A percentile compares a stretch with the other conserved stretches of the same genome.
phyloP scores from a whole-genome alignment of 345 rosid genomes.

The Cardamine resedifolia region DNA sequence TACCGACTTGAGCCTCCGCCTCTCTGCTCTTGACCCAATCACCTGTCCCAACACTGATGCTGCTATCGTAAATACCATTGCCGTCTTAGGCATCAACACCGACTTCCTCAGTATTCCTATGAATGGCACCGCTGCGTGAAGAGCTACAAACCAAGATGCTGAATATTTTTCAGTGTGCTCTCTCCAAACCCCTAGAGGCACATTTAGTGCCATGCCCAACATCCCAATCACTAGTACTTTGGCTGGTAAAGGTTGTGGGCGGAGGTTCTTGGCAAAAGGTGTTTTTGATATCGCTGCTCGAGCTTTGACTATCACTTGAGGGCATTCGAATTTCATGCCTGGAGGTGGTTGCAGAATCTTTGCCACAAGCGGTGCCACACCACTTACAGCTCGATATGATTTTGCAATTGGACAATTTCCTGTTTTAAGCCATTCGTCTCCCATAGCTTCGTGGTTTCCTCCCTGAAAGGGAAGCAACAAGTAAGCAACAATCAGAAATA shows the following conservation, averaged over 20 bases:
- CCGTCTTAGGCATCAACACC: slow-evolving; percentile 87
- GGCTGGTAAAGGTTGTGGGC: slow-evolving; percentile 89
- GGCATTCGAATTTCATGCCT: slow-evolving; percentile 68
- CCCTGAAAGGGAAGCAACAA: slow-evolving; percentile 50
- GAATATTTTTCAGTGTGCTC: slow-evolving; percentile 89
- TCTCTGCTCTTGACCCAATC: slow-evolving; percentile 97
- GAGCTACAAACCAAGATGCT: slow-evolving; percentile 82
- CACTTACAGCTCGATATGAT: slow-evolving; percentile 78
- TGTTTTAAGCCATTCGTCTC: slow-evolving; percentile 81
- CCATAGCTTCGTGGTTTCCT: slow-evolving; percentile 69
- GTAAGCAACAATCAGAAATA: neutral
- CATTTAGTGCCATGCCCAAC: slow-evolving; percentile 93
- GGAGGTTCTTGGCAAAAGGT: slow-evolving; percentile 84
- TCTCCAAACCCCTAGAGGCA: slow-evolving; percentile 94
- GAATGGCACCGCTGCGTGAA: slow-evolving; percentile 96
- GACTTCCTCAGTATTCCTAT: slow-evolving; percentile 89
- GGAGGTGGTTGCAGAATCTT: slow-evolving; percentile 79
- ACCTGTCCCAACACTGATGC: slow-evolving; percentile 88
- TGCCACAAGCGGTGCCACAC: slow-evolving; percentile 79
- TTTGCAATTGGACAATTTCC: slow-evolving; percentile 96
- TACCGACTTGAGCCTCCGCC: slow-evolving; percentile 59
- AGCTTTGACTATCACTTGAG: slow-evolving; percentile 79
- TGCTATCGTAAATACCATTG: slow-evolving; percentile 91
- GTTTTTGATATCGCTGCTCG: slow-evolving; percentile 88
- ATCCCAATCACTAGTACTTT: slow-evolving; percentile 81